Evolutionary conservation across 805 yeast species (phyloP).

Genomic region (Teunomyces panamensis): DNA sequence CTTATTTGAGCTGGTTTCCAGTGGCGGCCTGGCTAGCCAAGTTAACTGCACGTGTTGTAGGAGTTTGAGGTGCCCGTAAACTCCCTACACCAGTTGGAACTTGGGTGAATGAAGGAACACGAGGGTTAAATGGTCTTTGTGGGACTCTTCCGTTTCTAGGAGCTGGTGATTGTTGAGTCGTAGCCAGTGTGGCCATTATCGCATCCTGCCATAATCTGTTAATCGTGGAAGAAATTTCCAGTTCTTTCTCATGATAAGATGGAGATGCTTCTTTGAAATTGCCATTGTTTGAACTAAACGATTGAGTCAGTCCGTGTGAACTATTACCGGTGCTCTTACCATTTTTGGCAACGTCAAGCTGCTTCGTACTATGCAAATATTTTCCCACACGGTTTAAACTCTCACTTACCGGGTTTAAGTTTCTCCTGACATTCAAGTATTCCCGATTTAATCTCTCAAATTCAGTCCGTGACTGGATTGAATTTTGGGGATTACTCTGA

Average conservation of each 20-base stretch:
- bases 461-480: constrained; percentile 66
- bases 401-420: constrained; percentile 66
- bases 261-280: constrained; percentile 35
- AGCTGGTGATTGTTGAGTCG: constrained; percentile 10
- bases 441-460: constrained; percentile 77
- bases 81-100: constrained; percentile 8
- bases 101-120: constrained; percentile 20
- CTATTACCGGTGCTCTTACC: constrained; percentile 3
- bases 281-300: constrained; percentile 18
- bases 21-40: constrained; percentile 19
- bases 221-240: constrained; percentile 22
- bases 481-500: constrained; percentile 37
- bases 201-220: constrained; percentile 43
- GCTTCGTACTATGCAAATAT: constrained; percentile 13
- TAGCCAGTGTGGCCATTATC: constrained; percentile 6
- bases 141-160: constrained; percentile 6
- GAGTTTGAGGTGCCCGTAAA: constrained; percentile 21
- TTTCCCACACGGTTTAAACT: constrained; percentile 52
- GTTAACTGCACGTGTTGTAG: constrained; percentile 36
- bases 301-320: neutral
- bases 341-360: constrained; percentile 24
- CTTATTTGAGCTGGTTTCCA: constrained; percentile 3
- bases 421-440: constrained; percentile 64
- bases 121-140: constrained; percentile 17
- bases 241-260: constrained; percentile 28